Percentiles rank a stretch among this genome's conserved stretches.
phyloP scores from a whole-genome alignment of 2,329 filamentous ascomycete genomes.

The Emydomyces testavorans region DNA sequence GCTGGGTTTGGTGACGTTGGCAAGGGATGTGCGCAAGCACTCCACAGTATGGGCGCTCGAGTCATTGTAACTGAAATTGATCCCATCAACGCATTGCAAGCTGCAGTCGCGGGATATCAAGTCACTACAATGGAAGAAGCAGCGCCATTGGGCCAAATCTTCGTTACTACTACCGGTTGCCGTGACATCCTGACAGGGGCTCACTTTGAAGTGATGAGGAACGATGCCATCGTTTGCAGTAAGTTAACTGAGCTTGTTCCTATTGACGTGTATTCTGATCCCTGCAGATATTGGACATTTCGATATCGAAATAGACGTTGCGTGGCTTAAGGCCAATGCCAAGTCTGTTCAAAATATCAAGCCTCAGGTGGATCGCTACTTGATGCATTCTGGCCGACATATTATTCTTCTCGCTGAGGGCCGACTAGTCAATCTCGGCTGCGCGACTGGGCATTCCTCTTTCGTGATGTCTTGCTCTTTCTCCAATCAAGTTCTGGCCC shows the following conservation, averaged over 20 bases:
- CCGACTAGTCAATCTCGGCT: conserved; percentile 97
- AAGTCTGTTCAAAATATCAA: conserved; percentile 96
- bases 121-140: conserved; percentile 98
- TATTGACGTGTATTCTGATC: conserved; percentile 5
- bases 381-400: conserved; percentile 85
- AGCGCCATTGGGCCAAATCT: conserved; percentile 80
- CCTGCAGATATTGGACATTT: conserved; percentile 87
- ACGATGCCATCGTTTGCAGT: conserved; percentile 98
- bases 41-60: conserved; percentile 93
- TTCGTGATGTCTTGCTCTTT: conserved; percentile 99
- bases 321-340: conserved; percentile 97
- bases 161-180: conserved; percentile 98
- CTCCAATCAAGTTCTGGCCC: conserved; percentile 99
- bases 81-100: conserved; percentile 98
- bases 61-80: conserved; percentile 95
- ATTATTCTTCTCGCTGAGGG: conserved; percentile 98
- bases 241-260: conserved; percentile 30
- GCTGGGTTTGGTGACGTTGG: conserved; percentile 98
- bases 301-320: conserved; percentile 99
- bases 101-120: conserved; percentile 92
- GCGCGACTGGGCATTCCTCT: conserved; percentile 96
- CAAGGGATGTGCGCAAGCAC: conserved; percentile 94
- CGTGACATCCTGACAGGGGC: conserved; percentile 85
- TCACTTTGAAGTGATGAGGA: conserved; percentile 92
- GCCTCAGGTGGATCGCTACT: conserved; percentile 97